Base-by-base conservation (phyloP, 208 protist species). In the Leishmania amazonensis region DNA sequence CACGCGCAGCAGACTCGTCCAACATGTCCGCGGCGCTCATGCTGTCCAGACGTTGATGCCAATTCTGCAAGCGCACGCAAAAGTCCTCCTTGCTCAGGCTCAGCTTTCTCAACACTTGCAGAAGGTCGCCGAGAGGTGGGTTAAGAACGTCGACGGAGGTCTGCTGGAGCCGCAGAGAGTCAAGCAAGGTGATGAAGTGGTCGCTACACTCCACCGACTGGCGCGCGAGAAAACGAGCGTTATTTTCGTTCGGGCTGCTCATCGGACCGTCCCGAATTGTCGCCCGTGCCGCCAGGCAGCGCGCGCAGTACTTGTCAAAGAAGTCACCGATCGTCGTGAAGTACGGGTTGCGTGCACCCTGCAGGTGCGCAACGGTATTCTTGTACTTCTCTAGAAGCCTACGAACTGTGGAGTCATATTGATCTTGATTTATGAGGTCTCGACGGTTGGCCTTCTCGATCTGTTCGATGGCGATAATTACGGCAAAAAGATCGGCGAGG, bases 311-410 rank as follows among this genome's bases (percentile, higher is more conserved):
- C 77, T 96, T 94, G 70, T 96, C 91, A 73, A 98, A 95, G 81
- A 99, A 99, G 47, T 93, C 91, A 4, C 96, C 91, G n/a, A 99
- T 87, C 47, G 90, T 93, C 31, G 91, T 93, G 80, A 96, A 93
- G 84, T 95, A 93, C 31, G 92, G 91, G 51, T 97, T 93, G 68
- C 75, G 81, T 28, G 87, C 87, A 42, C 87, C 88, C 58, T 92
- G 87, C 38, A 98, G 58, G 85, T 89, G 81, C 38, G 83, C 90
- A 53, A 98, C 90, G 19, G 97, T 95, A 3, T 91, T 95, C 83
- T 98, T 98, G 88, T 97, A 99, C 89, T 99, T 99, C n/a, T 97
- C 92, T 35, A 99, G 94, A 19, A 99, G 85, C 38, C 97, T 97
- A 9, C 90, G 88, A 80, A 98, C 94, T 31, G 89, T 90, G 11